These are phyloP conservation scores for Sarocladiaceae sp. DNA, from an alignment of 2,329 filamentous ascomycete species.

Conservation along the genomic window DNA sequence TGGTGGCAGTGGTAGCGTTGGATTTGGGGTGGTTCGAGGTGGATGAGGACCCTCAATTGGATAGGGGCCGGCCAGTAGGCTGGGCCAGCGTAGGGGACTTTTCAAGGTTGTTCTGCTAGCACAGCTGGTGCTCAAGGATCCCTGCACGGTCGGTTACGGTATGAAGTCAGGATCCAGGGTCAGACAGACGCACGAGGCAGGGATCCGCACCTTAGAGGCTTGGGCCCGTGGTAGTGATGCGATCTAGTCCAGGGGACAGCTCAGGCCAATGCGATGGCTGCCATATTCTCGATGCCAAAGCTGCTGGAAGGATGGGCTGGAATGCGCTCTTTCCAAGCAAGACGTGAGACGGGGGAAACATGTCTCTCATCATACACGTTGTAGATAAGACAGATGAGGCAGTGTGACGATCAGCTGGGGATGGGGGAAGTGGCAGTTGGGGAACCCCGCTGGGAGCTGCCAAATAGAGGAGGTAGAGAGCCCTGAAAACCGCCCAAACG, in stretches of 20 bases:
- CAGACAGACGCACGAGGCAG: slow-evolving; percentile 3
- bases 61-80: too few species aligned
- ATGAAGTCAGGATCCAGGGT: slow-evolving; percentile 5
- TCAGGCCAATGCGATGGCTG: too few species aligned
- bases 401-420: not conserved
- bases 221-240: not conserved
- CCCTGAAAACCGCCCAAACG: too few species aligned
- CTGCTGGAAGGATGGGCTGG: not conserved
- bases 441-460: not conserved
- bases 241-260: not conserved
- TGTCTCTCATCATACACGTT: slow-evolving; percentile 3
- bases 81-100: not conserved
- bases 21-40: slow-evolving; percentile 2
- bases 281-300: not conserved
- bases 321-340: not conserved
- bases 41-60: not conserved
- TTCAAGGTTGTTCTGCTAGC: too few species aligned
- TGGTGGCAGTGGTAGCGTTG: slow-evolving; percentile 7
- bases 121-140: not conserved
- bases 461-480: not conserved
- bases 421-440: not conserved
- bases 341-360: not conserved
- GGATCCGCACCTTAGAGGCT: slow-evolving; percentile 5
- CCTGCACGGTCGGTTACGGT: slow-evolving; percentile 4
- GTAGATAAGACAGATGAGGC: not conserved